Evolutionary conservation across 306 rosid species (phyloP).

Genomic region (Hippophae rhamnoides): DNA sequence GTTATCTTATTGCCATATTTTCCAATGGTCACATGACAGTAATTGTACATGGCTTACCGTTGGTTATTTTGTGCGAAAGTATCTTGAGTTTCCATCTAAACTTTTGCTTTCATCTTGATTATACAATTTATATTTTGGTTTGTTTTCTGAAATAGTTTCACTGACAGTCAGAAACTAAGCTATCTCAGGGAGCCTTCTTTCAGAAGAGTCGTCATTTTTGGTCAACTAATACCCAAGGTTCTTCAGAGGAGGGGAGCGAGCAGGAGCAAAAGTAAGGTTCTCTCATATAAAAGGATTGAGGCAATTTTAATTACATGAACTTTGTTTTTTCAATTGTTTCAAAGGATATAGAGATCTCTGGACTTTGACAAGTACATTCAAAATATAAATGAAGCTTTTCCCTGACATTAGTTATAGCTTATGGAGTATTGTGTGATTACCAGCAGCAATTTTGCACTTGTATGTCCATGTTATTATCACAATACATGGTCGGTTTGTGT

Average conservation of each 20-base stretch:
- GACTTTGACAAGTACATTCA: background rate
- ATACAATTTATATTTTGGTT: background rate
- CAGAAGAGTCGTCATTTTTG: constrained; percentile 24
- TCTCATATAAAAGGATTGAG: background rate
- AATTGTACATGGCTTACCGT: background rate
- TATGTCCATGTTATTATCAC: too few species aligned
- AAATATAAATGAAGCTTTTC: background rate
- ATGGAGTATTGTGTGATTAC: background rate
- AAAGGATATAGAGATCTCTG: too few species aligned
- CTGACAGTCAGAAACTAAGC: constrained; percentile 12
- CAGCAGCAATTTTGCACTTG: background rate
- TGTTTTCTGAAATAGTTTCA: constrained; percentile 6
- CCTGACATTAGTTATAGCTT: background rate
- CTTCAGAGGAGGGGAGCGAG: constrained; percentile 22
- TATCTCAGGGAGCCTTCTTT: constrained; percentile 20
- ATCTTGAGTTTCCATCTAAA: too few species aligned
- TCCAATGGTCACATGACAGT: background rate
- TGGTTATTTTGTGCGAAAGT: too few species aligned
- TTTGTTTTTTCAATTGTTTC: background rate
- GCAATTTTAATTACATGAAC: background rate
- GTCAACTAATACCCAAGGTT: constrained; percentile 16
- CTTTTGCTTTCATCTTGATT: background rate
- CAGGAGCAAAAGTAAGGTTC: constrained; percentile 27
- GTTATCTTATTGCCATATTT: background rate
- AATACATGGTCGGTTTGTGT: too few species aligned